These are phyloP conservation scores for Apiospora malaysiana DNA, from an alignment of 2,329 filamentous ascomycete genomes.

Conservation along the genomic window DNA sequence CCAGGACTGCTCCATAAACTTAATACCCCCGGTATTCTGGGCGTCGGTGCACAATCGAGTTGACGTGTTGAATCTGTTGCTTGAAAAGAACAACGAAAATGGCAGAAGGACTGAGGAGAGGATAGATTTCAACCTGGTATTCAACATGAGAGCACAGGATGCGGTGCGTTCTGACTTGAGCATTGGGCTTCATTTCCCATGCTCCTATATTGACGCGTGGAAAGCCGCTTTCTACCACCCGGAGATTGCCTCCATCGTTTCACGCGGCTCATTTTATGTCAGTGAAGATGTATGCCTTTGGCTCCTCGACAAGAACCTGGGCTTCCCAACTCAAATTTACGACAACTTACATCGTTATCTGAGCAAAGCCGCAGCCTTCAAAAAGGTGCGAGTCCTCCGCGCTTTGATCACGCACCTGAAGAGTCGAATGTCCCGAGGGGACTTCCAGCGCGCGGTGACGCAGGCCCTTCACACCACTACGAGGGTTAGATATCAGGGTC, in stretches of 20 bases:
- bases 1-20: too few species aligned
- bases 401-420: neutral
- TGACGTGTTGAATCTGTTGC: neutral
- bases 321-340: neutral
- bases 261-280: too few species aligned
- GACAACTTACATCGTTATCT: neutral
- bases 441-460: neutral
- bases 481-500: too few species aligned
- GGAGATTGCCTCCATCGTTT: too few species aligned
- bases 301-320: neutral
- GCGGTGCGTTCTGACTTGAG: too few species aligned
- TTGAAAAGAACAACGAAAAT: neutral
- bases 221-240: neutral
- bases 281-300: neutral
- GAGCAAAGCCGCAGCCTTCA: neutral
- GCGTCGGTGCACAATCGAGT: neutral
- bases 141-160: neutral
- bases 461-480: neutral
- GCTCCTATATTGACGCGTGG: neutral
- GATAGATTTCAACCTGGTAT: neutral
- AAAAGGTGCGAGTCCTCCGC: neutral
- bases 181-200: too few species aligned
- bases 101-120: neutral
- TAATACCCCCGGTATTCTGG: neutral
- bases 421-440: neutral